Percentiles rank a stretch among this genome's conserved stretches.
Evolutionary conservation across 306 rosid genomes (phyloP).

Genomic region (Trifolium subterraneum): DNA sequence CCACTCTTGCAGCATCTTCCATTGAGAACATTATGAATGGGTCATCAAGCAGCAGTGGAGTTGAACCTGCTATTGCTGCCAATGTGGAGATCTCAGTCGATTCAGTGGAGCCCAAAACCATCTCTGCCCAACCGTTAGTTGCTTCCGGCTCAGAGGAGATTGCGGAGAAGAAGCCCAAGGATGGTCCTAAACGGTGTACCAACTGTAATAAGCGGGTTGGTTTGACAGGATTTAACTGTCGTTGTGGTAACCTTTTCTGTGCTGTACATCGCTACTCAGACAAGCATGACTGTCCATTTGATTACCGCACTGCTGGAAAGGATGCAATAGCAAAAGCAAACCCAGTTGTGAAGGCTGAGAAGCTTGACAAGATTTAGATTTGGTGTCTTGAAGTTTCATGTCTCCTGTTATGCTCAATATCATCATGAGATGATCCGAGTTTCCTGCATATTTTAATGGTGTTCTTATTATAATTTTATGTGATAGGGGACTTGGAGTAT

Average conservation of each 20-base stretch:
- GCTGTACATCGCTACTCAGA: slow-evolving; percentile 88
- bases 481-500: slow-evolving; percentile 61
- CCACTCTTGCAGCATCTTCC: slow-evolving; percentile 84
- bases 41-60: slow-evolving; percentile 64
- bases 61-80: slow-evolving; percentile 50
- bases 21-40: slow-evolving; percentile 84
- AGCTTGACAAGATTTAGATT: slow-evolving; percentile 84
- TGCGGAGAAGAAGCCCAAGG: slow-evolving; percentile 67
- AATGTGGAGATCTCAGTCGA: slow-evolving; percentile 49
- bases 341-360: slow-evolving; percentile 89
- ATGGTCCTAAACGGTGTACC: slow-evolving; percentile 83
- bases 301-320: slow-evolving; percentile 82
- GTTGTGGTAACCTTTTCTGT: slow-evolving; percentile 81
- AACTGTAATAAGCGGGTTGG: slow-evolving; percentile 90
- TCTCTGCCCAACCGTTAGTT: slow-evolving; percentile 45
- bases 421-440: slow-evolving; percentile 59
- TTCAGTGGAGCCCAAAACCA: slow-evolving; percentile 57
- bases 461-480: slow-evolving; percentile 60
- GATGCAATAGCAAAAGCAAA: slow-evolving; percentile 89
- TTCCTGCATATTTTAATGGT: slow-evolving; percentile 61
- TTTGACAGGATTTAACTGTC: slow-evolving; percentile 87
- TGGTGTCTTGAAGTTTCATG: slow-evolving; percentile 42
- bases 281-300: slow-evolving; percentile 81
- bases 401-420: slow-evolving; percentile 52
- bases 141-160: slow-evolving; percentile 55